These are phyloP conservation scores for Spathaspora arborariae DNA, from an alignment of 805 yeast genomes.

Conservation along the genomic window DNA sequence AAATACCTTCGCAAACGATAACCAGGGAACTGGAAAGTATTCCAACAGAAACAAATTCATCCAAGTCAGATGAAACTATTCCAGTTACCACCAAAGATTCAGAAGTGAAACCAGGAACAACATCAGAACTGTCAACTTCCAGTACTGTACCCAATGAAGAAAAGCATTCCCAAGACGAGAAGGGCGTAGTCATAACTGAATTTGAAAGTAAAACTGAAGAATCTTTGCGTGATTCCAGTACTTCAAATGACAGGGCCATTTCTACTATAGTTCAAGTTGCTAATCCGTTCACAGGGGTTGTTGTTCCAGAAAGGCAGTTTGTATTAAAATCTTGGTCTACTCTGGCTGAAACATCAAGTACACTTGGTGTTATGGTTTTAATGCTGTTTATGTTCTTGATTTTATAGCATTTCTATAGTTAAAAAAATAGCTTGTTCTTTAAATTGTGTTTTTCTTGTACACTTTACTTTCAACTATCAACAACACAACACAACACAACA, in stretches of 20 bases:
- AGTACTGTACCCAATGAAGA: not conserved
- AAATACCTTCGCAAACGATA: not conserved
- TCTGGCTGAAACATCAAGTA: not conserved
- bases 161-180: not conserved
- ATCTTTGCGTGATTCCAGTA: not conserved
- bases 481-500: not conserved
- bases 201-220: not conserved
- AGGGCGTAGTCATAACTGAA: not conserved
- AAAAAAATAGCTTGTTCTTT: no score
- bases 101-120: not conserved
- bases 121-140: not conserved
- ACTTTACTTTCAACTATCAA: not conserved
- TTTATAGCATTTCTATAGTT: not conserved
- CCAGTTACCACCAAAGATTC: not conserved
- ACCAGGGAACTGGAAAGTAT: not conserved
- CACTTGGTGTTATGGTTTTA: not conserved
- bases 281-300: constrained; percentile 7
- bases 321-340: constrained; percentile 2
- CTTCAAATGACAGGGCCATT: not conserved
- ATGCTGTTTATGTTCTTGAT: not conserved
- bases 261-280: not conserved
- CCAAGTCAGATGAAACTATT: not conserved
- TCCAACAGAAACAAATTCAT: not conserved
- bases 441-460: no score
- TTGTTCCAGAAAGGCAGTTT: constrained; percentile 5